Conservation (phyloP, 352 stramenopile genomes). For the Globisporangium polare region DNA sequence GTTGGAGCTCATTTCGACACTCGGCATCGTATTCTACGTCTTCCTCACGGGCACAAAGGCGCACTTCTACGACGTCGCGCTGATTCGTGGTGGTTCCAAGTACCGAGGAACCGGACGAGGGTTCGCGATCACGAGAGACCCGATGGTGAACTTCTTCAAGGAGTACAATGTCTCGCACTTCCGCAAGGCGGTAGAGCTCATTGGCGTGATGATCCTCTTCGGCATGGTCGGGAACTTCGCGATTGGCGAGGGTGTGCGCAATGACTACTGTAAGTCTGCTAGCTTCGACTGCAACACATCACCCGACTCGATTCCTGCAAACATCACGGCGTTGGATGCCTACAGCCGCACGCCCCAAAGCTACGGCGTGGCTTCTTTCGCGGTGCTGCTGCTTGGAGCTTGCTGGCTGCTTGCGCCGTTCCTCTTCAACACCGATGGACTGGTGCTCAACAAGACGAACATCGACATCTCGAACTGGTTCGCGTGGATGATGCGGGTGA, state of each 20-base stretch:
- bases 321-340: constrained; percentile 59
- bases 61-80: constrained; percentile 83
- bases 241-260: constrained; percentile 41
- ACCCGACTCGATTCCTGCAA: constrained; percentile 50
- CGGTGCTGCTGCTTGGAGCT: constrained; percentile 72
- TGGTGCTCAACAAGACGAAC: constrained; percentile 81
- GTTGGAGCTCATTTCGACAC: constrained; percentile 67
- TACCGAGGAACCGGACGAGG: constrained; percentile 83
- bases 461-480: constrained; percentile 83
- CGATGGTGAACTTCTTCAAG: constrained; percentile 88
- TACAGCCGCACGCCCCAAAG: constrained; percentile 63
- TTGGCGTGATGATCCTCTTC: constrained; percentile 83
- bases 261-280: constrained; percentile 43
- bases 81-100: constrained; percentile 82
- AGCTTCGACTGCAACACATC: constrained; percentile 41
- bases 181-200: constrained; percentile 84
- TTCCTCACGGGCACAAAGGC: constrained; percentile 86
- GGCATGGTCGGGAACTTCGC: constrained; percentile 75
- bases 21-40: constrained; percentile 86
- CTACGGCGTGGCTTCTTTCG: constrained; percentile 79
- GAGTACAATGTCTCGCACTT: constrained; percentile 87
- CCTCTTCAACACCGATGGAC: constrained; percentile 87
- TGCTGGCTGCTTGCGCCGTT: constrained; percentile 85
- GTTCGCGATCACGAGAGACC: constrained; percentile 82
- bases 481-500: constrained; percentile 80